phyloP scores from a whole-genome alignment of 2,329 filamentous ascomycete genomes.

The Nigrograna mackinnonii region DNA sequence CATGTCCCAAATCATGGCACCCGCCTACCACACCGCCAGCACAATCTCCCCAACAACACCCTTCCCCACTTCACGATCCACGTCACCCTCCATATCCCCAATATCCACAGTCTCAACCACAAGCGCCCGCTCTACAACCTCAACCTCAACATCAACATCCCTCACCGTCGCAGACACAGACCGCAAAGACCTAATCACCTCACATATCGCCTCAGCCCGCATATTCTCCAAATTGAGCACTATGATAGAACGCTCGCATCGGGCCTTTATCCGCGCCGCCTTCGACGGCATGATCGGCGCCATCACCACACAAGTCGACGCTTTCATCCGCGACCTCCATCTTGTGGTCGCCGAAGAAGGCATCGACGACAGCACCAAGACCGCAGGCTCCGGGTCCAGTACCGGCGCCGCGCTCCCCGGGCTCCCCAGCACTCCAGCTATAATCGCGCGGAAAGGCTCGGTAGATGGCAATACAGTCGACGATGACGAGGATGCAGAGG shows the following conservation, averaged over 20 bases:
- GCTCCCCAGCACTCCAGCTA: too few species aligned
- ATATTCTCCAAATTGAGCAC: constrained; percentile 10
- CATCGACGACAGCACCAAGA: background rate
- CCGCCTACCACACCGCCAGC: constrained; percentile 9
- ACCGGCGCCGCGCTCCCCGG: too few species aligned
- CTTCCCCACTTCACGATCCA: background rate
- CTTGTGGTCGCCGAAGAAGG: background rate
- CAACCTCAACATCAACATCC: background rate
- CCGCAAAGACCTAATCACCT: constrained; percentile 8
- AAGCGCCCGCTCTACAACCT: background rate
- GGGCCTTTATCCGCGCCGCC: constrained; percentile 2
- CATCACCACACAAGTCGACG: constrained; percentile 11
- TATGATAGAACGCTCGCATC: constrained; percentile 9
- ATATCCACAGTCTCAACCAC: background rate
- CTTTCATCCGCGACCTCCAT: constrained; percentile 9
- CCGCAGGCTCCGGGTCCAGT: background rate
- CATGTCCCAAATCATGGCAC: constrained; percentile 11
- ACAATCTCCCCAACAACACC: background rate
- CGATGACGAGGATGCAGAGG: background rate
- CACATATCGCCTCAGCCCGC: constrained; percentile 8
- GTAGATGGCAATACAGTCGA: background rate
- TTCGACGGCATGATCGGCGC: constrained; percentile 8
- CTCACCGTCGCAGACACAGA: background rate
- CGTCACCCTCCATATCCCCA: background rate
- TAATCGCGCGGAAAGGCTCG: background rate